Percentiles rank a stretch among this genome's conserved stretches.
phyloP scores from a whole-genome alignment of 345 rosid species.

The Syzygium aqueum region DNA sequence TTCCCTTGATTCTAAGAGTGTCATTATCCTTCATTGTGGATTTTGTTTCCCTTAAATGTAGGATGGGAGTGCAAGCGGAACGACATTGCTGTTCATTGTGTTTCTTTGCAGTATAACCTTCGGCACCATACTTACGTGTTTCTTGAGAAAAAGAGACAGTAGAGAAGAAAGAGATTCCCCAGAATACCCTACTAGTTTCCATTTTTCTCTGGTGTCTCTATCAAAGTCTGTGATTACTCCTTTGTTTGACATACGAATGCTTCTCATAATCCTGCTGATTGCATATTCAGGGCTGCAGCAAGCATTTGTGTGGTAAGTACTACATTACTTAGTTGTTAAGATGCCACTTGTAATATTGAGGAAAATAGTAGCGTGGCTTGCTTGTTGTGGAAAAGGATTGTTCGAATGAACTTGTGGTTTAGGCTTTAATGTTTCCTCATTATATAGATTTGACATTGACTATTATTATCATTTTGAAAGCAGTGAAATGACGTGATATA shows the following conservation, averaged over 20 bases:
- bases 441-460: not conserved
- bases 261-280: conserved; percentile 68
- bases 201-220: conserved; percentile 37
- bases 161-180: conserved; percentile 33
- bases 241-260: conserved; percentile 62
- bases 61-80: conserved; percentile 70
- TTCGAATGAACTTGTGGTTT: not conserved
- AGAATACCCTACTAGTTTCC: conserved; percentile 41
- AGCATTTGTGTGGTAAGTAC: conserved; percentile 80
- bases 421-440: not conserved
- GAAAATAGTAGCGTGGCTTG: not conserved
- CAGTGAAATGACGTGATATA: not conserved
- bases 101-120: conserved; percentile 70
- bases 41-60: conserved; percentile 18
- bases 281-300: conserved; percentile 93
- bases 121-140: conserved; percentile 71
- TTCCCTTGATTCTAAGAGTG: not conserved
- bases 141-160: conserved; percentile 55
- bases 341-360: not conserved
- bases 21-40: not conserved
- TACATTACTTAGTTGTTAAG: not conserved
- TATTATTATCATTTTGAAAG: not conserved
- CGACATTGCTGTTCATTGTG: conserved; percentile 58
- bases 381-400: not conserved
- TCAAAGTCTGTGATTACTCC: conserved; percentile 56